Evolutionary conservation across 2,329 filamentous ascomycete species (phyloP), one percentile per base, ranked within the genome.

Genomic region (Botrytis pseudocinerea): DNA sequence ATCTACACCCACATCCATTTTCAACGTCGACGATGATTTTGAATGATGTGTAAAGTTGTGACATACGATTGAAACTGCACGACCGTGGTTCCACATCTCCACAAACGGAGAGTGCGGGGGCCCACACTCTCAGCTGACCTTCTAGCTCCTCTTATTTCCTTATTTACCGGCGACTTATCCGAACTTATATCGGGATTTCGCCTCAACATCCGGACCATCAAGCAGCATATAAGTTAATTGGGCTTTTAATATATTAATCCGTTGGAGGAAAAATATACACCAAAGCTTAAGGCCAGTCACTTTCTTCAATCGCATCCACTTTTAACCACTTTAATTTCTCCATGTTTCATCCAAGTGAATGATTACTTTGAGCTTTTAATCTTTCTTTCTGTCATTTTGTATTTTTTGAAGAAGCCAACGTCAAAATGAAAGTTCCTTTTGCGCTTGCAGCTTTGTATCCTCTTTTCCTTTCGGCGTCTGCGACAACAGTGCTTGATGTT

Each of bases 211-310:
- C 65, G 35, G 38, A 20, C 22, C 7, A 57, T 25, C 6, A 16
- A 40, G n/a, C 10, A 57, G 35, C 18, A 57, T 59, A 42, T 65
- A 5, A 35, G 32, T 6, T 35, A 35, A 44, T 42, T 68, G 25
- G 25, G 18, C 48, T 68, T n/a, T 25, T 44, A 9, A 25, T 54
- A 42, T 28, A 22, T 10, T 32, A 25, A 22, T 48, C 62, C 7
- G 69, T 70, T 70, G 69, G 69, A 70, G 69, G 73, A 71, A 38
- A 61, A 57, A 14, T 54, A 38, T 32, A 9, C 16, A 40, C 22
- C n/a, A 66, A 51, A 59, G 60, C 28, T 63, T 73, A 61, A 75
- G 76, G 73, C 75, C 75, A 73, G 76, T 75, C 73, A 74, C 63
- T 74, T 64, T 57, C 25, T 54, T 16, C 9, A 42, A 73, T 69